Evolutionary conservation across 2,329 filamentous ascomycete species (phyloP), one percentile per base, ranked within the genome.

Genomic region (Talaromyces sp.): DNA sequence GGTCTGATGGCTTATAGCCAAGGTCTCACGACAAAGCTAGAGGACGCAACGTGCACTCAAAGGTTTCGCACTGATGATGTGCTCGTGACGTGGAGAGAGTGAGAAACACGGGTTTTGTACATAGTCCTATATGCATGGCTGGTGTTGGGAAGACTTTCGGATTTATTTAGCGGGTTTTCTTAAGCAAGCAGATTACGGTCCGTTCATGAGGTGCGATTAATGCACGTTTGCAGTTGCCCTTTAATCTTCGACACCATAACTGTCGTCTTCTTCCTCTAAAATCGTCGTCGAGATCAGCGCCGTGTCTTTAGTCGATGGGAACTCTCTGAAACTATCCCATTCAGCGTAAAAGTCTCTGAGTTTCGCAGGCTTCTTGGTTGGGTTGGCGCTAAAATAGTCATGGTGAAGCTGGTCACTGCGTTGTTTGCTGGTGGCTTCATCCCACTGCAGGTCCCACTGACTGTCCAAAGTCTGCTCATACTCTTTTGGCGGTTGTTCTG

Each of bases 31-130:
- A 97, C 92, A 1, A 78, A 83, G 8, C 73, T 97, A 53, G 86
- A 88, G 64, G 90, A 97, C 51, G 93, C 89, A 66, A 91, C 89
- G 12, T 96, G 89, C 74, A 93, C 90, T 14, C 90, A 93, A 73
- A 81, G 90, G 58, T 93, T 92, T 72, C 85, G 90, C 68, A 93
- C 90, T 5, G 90, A 93, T 70, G 89, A 92, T 74, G 89, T 93
- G 21, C 84, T 87, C 67, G 85, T 93, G 54, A 85, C 88, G 72
- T 93, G 90, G 90, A 85, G 89, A 72, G 86, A 90, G 70, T 81
- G 64, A 48, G 24, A 52, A 52, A 29, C 10, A 3, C 3, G 43
- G 19, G 43, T 7, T 26, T 26, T 21, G 19, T 50, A 26, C 48
- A 52, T 29, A 26, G 11, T 29, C 32, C 19, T 57, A 27, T 31